phyloP scores from a whole-genome alignment of 164 flowering plant species.

The Umbilicus rupestris region DNA sequence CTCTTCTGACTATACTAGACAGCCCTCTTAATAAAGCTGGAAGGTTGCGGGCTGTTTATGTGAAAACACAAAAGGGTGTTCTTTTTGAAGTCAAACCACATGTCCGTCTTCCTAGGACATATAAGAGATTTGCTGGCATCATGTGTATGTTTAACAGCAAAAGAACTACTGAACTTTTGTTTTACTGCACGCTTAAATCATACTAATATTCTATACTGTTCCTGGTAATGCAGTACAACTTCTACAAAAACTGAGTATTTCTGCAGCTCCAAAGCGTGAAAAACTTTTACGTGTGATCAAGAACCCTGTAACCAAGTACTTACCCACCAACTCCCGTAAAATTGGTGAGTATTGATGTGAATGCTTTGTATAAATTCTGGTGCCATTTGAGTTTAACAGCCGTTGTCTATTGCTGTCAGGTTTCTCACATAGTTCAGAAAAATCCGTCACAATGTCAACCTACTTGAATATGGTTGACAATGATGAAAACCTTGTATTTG shows the following conservation, averaged over 20 bases:
- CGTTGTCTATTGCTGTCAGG: slow-evolving; percentile 34
- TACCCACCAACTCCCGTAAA: slow-evolving; percentile 62
- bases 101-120: slow-evolving; percentile 91
- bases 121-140: slow-evolving; percentile 69
- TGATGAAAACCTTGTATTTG: slow-evolving; percentile 63
- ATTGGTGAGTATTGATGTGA: slow-evolving; percentile 41
- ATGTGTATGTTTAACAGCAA: slow-evolving; percentile 55
- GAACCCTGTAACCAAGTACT: slow-evolving; percentile 79
- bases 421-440: slow-evolving; percentile 70
- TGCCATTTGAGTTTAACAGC: not conserved
- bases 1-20: slow-evolving; percentile 66
- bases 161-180: too few species aligned
- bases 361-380: not conserved
- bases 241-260: slow-evolving; percentile 62
- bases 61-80: slow-evolving; percentile 75
- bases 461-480: slow-evolving; percentile 35
- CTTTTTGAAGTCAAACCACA: slow-evolving; percentile 86
- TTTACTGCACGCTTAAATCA: not conserved
- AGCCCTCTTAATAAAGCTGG: slow-evolving; percentile 84
- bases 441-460: slow-evolving; percentile 40
- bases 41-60: slow-evolving; percentile 63
- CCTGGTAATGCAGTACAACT: slow-evolving; percentile 56
- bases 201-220: not conserved
- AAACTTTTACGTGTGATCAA: slow-evolving; percentile 72
- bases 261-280: slow-evolving; percentile 63